Percentiles rank a stretch among this genome's conserved stretches.
Evolutionary conservation across 2,329 filamentous ascomycete genomes (phyloP).

Genomic region (Xylaria polymorpha): DNA sequence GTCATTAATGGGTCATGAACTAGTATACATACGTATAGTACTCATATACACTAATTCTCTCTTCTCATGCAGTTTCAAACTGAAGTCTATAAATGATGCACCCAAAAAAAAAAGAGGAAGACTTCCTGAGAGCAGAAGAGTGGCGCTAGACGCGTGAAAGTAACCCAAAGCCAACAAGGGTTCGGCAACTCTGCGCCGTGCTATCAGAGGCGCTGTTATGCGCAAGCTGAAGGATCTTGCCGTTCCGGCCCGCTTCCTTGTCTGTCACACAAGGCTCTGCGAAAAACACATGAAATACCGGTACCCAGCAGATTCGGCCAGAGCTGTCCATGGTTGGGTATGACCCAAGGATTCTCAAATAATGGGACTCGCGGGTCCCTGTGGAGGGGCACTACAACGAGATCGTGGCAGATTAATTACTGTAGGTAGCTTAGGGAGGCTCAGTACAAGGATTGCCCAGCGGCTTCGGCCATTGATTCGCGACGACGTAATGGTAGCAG

Average conservation of each 20-base stretch:
- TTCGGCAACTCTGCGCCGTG: slow-evolving; percentile 39
- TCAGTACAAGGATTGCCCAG: slow-evolving; percentile 37
- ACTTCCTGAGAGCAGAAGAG: slow-evolving; percentile 32
- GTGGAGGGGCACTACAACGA: slow-evolving; percentile 23
- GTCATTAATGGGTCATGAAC: slow-evolving; percentile 27
- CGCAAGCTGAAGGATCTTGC: slow-evolving; percentile 36
- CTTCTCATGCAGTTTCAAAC: slow-evolving; percentile 15
- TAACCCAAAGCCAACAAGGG: slow-evolving; percentile 47
- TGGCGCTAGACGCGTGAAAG: slow-evolving; percentile 44
- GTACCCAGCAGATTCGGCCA: slow-evolving; percentile 3
- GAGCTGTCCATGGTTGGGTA: slow-evolving; percentile 27
- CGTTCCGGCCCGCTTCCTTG: slow-evolving; percentile 29
- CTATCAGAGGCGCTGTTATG: slow-evolving; percentile 36
- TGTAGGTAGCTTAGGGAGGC: slow-evolving; percentile 39
- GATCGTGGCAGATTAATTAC: slow-evolving; percentile 43
- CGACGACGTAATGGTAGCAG: slow-evolving; percentile 31
- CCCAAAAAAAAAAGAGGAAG: slow-evolving; percentile 29
- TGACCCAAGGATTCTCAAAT: slow-evolving; percentile 32
- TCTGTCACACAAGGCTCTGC: slow-evolving; percentile 30
- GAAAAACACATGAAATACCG: slow-evolving; percentile 10
- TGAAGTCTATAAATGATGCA: slow-evolving; percentile 2
- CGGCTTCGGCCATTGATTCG: slow-evolving; percentile 17
- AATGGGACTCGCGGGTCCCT: slow-evolving; percentile 20
- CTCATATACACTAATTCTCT: slow-evolving; percentile 7
- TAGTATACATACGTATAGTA: not conserved